Percentiles rank a stretch among this genome's conserved stretches.
Conservation (phyloP, 306 rosid genomes). For the Cicer chorassanicum region DNA sequence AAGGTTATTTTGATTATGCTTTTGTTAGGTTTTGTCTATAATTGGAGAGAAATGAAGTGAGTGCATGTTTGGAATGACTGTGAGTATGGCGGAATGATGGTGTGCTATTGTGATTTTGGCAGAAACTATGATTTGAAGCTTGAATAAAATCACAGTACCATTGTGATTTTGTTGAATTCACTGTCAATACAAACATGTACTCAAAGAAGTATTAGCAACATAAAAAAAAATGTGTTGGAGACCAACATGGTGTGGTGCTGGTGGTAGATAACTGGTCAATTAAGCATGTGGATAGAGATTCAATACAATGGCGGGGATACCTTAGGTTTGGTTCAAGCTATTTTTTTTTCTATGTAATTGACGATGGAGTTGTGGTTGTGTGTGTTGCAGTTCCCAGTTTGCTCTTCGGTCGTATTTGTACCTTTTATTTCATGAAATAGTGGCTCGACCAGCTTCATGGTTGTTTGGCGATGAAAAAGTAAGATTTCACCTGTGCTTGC, state of each 20-base stretch:
- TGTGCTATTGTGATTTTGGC: no score
- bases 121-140: no score
- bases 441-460: constrained; percentile 90
- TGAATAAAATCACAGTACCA: no score
- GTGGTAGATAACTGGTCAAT: not conserved
- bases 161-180: no score
- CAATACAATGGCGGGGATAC: not conserved
- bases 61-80: no score
- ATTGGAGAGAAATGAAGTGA: not conserved
- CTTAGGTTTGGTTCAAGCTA: constrained; percentile 12
- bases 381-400: constrained; percentile 85
- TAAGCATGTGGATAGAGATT: not conserved
- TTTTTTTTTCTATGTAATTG: constrained; percentile 17
- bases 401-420: constrained; percentile 94
- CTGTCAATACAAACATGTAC: not conserved
- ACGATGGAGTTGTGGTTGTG: constrained; percentile 34
- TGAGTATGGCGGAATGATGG: no score
- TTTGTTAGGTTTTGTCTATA: not conserved
- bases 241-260: not conserved
- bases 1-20: constrained; percentile 5
- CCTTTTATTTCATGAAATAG: constrained; percentile 84
- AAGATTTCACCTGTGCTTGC: constrained; percentile 40
- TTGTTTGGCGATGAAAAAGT: constrained; percentile 81
- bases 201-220: not conserved
- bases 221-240: not conserved